Evolutionary conservation across 805 yeast species (phyloP), one percentile per base, ranked within the genome.

Genomic region (Sugiyamaella valdiviana): DNA sequence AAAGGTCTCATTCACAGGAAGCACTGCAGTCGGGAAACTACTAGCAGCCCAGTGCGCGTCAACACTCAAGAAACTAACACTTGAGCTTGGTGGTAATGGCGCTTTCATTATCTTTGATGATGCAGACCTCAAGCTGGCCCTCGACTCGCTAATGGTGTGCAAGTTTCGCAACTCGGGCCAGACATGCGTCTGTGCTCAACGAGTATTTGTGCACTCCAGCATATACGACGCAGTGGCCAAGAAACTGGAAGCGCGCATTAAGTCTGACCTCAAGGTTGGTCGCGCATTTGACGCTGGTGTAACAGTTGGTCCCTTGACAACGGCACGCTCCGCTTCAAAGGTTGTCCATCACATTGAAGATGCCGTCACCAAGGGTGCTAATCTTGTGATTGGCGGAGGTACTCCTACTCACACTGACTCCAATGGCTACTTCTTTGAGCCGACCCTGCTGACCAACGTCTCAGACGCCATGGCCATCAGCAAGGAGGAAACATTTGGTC

Each of bases 1-100:
- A 59, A 84, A 84, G 62, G 73, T 84, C 44, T 80, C 89, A 3
- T 84, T 84, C 68, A 85, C 93, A 9, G 93, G 93, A 7, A 82
- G 89, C 24, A 84, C 93, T 2, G 73, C 73, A 6, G 83, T 84
- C 6, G 93, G 93, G 32, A 81, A 79, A 63, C 60, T 80, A 24
- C 72, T 84, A 48, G 79, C 81, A 82, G 62, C 66, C 44, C 87
- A 82, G 62, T 73, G 83, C 5, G 50, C 71, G 4, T 70, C 78
- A 15, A 75, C 85, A 1, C 70, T 85, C 58, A 84, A 85, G 70
- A 85, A 83, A 63, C 67, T 82, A 44, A 78, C 87, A 2, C 71
- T 85, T 61, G 91, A 84, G 65, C 73, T 84, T 39, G 91, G 93
- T 32, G 93, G 93, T 24, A 85, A 85, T 64, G 88, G 91, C 15